phyloP scores from a whole-genome alignment of 768 basidiomycete genomes.

The Macrolepiota albuminosa region DNA sequence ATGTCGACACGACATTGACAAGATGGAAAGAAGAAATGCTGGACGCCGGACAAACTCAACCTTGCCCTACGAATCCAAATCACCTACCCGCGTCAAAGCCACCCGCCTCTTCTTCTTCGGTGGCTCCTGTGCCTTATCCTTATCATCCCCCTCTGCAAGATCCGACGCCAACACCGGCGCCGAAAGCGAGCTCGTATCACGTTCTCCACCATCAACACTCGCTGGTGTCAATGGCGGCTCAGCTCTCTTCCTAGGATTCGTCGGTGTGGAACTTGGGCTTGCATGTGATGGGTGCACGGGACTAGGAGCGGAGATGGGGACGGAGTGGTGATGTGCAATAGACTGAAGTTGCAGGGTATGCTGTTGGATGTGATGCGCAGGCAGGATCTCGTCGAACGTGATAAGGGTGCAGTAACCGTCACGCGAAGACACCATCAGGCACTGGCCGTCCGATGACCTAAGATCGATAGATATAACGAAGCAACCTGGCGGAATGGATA shows the following conservation, averaged over 20 bases:
- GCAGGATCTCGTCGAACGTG: slow-evolving; percentile 91
- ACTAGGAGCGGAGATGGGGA: slow-evolving; percentile 46
- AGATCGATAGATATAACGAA: neutral
- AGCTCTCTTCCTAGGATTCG: slow-evolving; percentile 33
- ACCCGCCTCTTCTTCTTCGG: slow-evolving; percentile 85
- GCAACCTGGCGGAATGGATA: neutral
- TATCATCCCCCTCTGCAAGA: slow-evolving; percentile 20
- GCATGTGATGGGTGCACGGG: slow-evolving; percentile 23
- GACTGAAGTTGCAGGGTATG: slow-evolving; percentile 86
- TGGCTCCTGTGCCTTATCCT: slow-evolving; percentile 39
- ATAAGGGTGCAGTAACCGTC: slow-evolving; percentile 98
- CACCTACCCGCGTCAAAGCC: slow-evolving; percentile 67
- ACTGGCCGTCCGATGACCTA: slow-evolving; percentile 96
- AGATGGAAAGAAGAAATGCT: neutral
- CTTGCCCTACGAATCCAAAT: slow-evolving; percentile 33
- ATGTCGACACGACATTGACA: neutral
- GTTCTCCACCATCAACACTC: slow-evolving; percentile 41
- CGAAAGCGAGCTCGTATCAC: slow-evolving; percentile 13
- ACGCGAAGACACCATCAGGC: slow-evolving; percentile 84
- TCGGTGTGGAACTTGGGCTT: slow-evolving; percentile 22
- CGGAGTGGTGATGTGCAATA: slow-evolving; percentile 81
- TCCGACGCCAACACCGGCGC: slow-evolving; percentile 4
- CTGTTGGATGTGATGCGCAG: slow-evolving; percentile 86
- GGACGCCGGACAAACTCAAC: neutral
- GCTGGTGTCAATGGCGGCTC: slow-evolving; percentile 47